Base-by-base conservation (phyloP, 768 basidiomycete species). In the Cystoderma amianthinum region DNA sequence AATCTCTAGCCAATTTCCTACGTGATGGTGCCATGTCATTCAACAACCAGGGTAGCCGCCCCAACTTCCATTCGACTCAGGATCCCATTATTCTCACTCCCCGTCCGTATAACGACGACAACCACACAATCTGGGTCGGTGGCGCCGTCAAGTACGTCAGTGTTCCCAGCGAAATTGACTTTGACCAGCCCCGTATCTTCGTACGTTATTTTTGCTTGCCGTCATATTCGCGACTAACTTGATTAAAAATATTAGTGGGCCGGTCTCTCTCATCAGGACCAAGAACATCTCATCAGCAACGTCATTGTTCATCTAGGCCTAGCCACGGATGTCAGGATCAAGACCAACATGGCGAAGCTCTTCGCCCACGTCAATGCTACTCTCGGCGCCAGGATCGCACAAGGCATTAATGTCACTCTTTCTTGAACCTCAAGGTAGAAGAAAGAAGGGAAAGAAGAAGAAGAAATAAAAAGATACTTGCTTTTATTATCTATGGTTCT, bases 71-170 rank as follows among this genome's bases (percentile, higher is more conserved):
- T 42, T 65, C 66, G 2, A 64, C 65, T 19, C 54, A 59, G 36
- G 53, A 58, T 41, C 44, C 55, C 38, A 57, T 67, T 36, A 48
- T 60, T 30, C 52, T 69, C 16, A 52, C 49, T 22, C 48, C 51
- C 16, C 57, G 59, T 4, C 55, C 60, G 7, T 68, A 62, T 47
- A 55, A 61, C 24, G 60, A 65, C 21, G 66, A 67, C 12, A 65
- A 62, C 21, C 65, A 68, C 41, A 66, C 64, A 35, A 53, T 58
- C 34, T 68, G 68, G 67, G 47, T 46, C 32, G 66, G 68, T 13
- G 67, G 67, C 33, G 67, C 65, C 3, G 57, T 69, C 34, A 61
- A 56, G 24, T 60, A 58, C 20, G 47, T 68, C 24, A 58, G 62
- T 28, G 48, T 51, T 10, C 59, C 63, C 21, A 61, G 48, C 5